A percentile compares a stretch with the other conserved stretches of the same genome.
Evolutionary conservation across 2,329 filamentous ascomycete species (phyloP).

Genomic region (Pseudohalonectria lignicola): DNA sequence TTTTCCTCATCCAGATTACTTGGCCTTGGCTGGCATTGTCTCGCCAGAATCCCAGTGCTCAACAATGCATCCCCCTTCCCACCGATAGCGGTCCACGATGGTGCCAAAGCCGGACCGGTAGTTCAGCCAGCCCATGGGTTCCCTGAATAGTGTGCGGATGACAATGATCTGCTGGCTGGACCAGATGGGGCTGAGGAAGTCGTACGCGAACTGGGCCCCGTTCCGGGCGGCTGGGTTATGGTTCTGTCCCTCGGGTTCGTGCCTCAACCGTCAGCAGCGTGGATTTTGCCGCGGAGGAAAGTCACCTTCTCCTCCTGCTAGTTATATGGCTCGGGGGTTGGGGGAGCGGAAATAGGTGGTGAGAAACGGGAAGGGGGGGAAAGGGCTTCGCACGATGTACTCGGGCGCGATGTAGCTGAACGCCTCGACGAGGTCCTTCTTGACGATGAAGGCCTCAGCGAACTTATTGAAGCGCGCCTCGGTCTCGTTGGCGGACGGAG

Average conservation of each 20-base stretch:
- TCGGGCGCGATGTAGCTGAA: conserved; percentile 14
- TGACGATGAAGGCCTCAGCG: conserved; percentile 12
- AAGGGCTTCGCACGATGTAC: conserved; percentile 14
- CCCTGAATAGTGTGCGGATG: conserved; percentile 12
- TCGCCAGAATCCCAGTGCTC: conserved; percentile 7
- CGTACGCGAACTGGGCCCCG: conserved; percentile 11
- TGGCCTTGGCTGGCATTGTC: not conserved
- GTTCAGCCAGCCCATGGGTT: conserved; percentile 13
- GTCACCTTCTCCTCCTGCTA: too few species aligned
- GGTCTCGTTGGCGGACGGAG: conserved; percentile 11
- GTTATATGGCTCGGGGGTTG: too few species aligned
- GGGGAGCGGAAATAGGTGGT: too few species aligned
- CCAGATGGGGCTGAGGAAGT: conserved; percentile 14
- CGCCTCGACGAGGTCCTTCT: conserved; percentile 13
- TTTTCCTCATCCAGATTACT: too few species aligned
- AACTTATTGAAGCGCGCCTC: conserved; percentile 13
- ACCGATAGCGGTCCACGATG: conserved; percentile 13
- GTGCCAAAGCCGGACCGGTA: conserved; percentile 11
- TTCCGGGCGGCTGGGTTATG: conserved; percentile 12
- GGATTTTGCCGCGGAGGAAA: too few species aligned
- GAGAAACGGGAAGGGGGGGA: too few species aligned
- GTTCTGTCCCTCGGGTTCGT: conserved; percentile 9
- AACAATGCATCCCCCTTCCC: conserved; percentile 14
- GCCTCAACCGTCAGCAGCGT: too few species aligned
- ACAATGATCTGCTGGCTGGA: conserved; percentile 12